phyloP scores from a whole-genome alignment of 192 early-diverging fungal species.

The Fimicolochytrium jonesii region DNA sequence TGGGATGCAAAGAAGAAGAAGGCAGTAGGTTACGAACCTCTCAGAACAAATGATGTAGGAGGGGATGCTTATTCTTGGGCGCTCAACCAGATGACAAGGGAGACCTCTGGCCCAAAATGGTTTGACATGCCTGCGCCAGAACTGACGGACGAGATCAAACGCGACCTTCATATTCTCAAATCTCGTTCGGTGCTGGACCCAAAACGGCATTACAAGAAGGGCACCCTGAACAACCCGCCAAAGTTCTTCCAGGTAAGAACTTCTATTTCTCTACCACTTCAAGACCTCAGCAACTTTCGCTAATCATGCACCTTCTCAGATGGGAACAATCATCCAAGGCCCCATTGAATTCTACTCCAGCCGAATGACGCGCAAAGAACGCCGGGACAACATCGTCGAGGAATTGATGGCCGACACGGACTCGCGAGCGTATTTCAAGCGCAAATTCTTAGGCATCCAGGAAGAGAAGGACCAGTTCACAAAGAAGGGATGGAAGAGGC shows the following conservation, averaged over 20 bases:
- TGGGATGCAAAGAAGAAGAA: constrained; percentile 30
- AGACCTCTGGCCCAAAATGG: constrained; percentile 62
- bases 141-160: constrained; percentile 83
- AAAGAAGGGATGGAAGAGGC: constrained; percentile 8
- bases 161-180: constrained; percentile 83
- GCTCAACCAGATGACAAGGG: constrained; percentile 13
- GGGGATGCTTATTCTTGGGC: background rate
- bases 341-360: constrained; percentile 85
- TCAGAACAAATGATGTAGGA: background rate
- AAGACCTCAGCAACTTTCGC: background rate
- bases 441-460: constrained; percentile 80
- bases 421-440: constrained; percentile 77
- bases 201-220: constrained; percentile 87
- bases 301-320: constrained; percentile 11
- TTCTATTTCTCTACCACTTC: background rate
- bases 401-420: constrained; percentile 79
- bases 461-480: constrained; percentile 24
- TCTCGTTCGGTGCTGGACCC: constrained; percentile 85
- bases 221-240: constrained; percentile 63
- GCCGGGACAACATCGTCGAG: constrained; percentile 77
- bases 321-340: constrained; percentile 85
- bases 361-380: constrained; percentile 81
- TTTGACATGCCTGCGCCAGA: constrained; percentile 84
- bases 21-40: constrained; percentile 10
- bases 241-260: constrained; percentile 81